A percentile compares a stretch with the other conserved stretches of the same genome.
Conservation (phyloP, 2,329 filamentous ascomycete genomes). For the Lasiodiplodia sp. region DNA sequence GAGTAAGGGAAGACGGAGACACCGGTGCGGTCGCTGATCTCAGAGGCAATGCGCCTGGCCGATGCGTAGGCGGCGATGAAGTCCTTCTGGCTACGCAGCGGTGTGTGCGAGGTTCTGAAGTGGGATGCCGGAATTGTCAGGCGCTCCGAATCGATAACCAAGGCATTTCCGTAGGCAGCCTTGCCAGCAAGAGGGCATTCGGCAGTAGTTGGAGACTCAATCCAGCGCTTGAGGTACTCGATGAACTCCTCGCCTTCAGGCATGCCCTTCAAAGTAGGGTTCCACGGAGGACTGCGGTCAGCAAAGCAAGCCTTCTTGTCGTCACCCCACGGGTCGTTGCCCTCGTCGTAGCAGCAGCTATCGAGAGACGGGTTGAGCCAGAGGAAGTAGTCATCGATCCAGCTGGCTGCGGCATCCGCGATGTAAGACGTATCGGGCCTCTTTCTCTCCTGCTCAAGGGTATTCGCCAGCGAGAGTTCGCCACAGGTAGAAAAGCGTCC, state of each 20-base stretch:
- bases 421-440: constrained; percentile 88
- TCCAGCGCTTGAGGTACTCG: constrained; percentile 82
- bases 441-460: constrained; percentile 93
- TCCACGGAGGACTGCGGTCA: constrained; percentile 81
- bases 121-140: constrained; percentile 80
- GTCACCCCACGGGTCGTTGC: constrained; percentile 33
- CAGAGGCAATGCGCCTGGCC: constrained; percentile 83
- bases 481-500: constrained; percentile 91
- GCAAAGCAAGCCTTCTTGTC: constrained; percentile 73
- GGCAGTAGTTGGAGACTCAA: constrained; percentile 78
- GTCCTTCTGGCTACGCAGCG: constrained; percentile 85
- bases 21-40: constrained; percentile 74
- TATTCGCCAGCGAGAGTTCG: constrained; percentile 81
- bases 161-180: constrained; percentile 83
- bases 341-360: constrained; percentile 74
- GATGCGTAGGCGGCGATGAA: constrained; percentile 92
- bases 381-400: constrained; percentile 95
- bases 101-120: constrained; percentile 90
- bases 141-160: constrained; percentile 75
- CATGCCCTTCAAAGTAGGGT: constrained; percentile 88
- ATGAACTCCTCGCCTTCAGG: constrained; percentile 92
- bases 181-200: constrained; percentile 88
- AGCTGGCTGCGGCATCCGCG: constrained; percentile 85
- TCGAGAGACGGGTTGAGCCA: constrained; percentile 88
- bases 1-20: constrained; percentile 95